These are phyloP conservation scores for Austropuccinia psidii DNA, from an alignment of 1,284 basidiomycete genomes.

Conservation along the genomic window DNA sequence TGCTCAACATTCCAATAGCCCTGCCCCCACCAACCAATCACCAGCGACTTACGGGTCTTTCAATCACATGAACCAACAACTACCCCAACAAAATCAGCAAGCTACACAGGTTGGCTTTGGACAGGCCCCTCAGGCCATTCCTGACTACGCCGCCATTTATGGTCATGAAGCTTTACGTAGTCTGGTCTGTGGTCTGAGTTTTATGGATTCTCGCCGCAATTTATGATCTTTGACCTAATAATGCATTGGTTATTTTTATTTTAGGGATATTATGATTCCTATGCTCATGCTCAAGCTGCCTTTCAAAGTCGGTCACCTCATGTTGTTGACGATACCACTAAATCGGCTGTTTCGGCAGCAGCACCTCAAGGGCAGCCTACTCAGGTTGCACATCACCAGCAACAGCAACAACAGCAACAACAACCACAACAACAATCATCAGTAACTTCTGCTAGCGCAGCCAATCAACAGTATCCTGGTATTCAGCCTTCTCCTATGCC, in stretches of 20 bases:
- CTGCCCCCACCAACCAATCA: slow-evolving; percentile 20
- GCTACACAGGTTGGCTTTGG: slow-evolving; percentile 16
- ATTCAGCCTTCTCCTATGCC: slow-evolving; percentile 37
- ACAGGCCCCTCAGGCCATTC: slow-evolving; percentile 28
- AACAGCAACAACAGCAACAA: slow-evolving; percentile 12
- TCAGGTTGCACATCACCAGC: slow-evolving; percentile 14
- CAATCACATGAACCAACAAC: slow-evolving; percentile 31
- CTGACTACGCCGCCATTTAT: slow-evolving; percentile 33
- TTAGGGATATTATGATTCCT: slow-evolving; percentile 33
- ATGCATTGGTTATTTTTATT: background rate
- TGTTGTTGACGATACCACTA: slow-evolving; percentile 18
- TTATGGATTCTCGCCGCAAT: background rate
- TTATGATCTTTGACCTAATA: background rate
- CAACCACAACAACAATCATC: slow-evolving; percentile 23
- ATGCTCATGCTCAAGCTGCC: slow-evolving; percentile 34
- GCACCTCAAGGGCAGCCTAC: slow-evolving; percentile 20
- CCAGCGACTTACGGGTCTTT: slow-evolving; percentile 24
- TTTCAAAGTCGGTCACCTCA: slow-evolving; percentile 35
- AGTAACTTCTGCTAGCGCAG: slow-evolving; percentile 13
- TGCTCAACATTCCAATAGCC: slow-evolving; percentile 29
- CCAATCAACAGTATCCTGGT: slow-evolving; percentile 31
- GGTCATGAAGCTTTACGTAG: slow-evolving; percentile 32
- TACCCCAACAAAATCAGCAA: slow-evolving; percentile 34
- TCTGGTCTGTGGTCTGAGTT: slow-evolving; percentile 6
- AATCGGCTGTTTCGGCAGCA: slow-evolving; percentile 8